Evolutionary conservation across 495 filamentous ascomycete species (phyloP).

Genomic region (Pyronema domesticum): DNA sequence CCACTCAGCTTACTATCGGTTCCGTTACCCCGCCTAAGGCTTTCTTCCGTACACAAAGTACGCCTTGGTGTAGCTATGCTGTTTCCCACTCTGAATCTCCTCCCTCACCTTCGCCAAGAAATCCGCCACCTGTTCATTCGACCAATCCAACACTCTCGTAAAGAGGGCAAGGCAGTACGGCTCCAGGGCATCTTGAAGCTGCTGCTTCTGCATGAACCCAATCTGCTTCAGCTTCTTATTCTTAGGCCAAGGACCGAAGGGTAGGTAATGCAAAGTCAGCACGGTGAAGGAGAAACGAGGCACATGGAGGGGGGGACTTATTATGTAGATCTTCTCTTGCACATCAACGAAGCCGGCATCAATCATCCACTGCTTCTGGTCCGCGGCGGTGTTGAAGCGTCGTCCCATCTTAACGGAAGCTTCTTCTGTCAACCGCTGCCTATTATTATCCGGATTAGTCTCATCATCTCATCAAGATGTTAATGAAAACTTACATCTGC

Average conservation of each 20-base stretch:
- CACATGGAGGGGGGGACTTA: neutral
- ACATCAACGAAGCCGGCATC: conserved; percentile 1
- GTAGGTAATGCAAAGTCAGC: neutral
- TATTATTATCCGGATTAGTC: neutral
- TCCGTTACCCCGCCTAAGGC: conserved; percentile 6
- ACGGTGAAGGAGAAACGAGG: neutral
- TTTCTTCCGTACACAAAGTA: conserved; percentile 7
- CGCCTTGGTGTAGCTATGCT: neutral
- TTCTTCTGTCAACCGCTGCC: neutral
- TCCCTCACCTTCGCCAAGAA: conserved; percentile 22
- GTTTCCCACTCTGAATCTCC: neutral
- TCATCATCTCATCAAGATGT: neutral
- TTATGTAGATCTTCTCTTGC: neutral
- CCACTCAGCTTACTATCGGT: too few species aligned
- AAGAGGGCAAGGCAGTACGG: conserved; percentile 26
- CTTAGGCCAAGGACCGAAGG: conserved; percentile 18
- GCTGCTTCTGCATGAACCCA: conserved; percentile 1
- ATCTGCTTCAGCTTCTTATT: conserved; percentile 18
- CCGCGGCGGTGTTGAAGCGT: neutral
- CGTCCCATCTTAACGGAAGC: neutral
- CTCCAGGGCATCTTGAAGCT: conserved; percentile 14
- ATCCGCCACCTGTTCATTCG: conserved; percentile 22
- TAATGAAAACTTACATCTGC: neutral
- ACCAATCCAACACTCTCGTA: conserved; percentile 25
- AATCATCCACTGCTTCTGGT: neutral